Conservation (phyloP, 805 yeast genomes). For the Blastobotrys americana region DNA sequence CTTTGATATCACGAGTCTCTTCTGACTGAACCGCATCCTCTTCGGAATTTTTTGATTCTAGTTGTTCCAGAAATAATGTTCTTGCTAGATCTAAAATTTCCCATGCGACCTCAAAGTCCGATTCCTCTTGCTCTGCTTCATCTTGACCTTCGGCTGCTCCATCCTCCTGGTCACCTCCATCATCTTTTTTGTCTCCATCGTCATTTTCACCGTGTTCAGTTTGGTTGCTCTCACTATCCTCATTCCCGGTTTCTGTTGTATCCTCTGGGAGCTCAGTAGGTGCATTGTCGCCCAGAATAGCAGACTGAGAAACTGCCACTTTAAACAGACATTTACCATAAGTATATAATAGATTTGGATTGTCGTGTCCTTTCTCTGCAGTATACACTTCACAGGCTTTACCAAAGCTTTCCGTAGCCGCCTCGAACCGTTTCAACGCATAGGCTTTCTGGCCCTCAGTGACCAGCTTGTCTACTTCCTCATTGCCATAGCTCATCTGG, state of each 20-base stretch:
- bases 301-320: slow-evolving; percentile 65
- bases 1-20: slow-evolving; percentile 28
- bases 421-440: slow-evolving; percentile 57
- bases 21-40: not conserved
- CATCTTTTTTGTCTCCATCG: slow-evolving; percentile 24
- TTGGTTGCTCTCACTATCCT: slow-evolving; percentile 16
- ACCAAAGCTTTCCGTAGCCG: slow-evolving; percentile 64
- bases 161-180: slow-evolving; percentile 24
- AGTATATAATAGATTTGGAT: slow-evolving; percentile 61
- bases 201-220: slow-evolving; percentile 15
- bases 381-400: slow-evolving; percentile 60
- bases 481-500: slow-evolving; percentile 2
- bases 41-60: slow-evolving; percentile 26
- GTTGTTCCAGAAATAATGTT: slow-evolving; percentile 46
- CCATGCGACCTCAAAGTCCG: slow-evolving; percentile 85
- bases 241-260: slow-evolving; percentile 15
- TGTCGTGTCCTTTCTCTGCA: slow-evolving; percentile 52
- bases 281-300: slow-evolving; percentile 56
- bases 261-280: slow-evolving; percentile 8
- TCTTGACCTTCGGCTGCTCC: slow-evolving; percentile 23
- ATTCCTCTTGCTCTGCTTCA: slow-evolving; percentile 43
- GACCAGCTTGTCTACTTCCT: slow-evolving; percentile 42
- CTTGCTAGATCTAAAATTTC: slow-evolving; percentile 75
- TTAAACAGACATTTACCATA: slow-evolving; percentile 79
- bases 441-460: slow-evolving; percentile 57